These are phyloP conservation scores for Cordyceps javanica DNA, from an alignment of 2,329 filamentous ascomycete genomes.

Conservation along the genomic window DNA sequence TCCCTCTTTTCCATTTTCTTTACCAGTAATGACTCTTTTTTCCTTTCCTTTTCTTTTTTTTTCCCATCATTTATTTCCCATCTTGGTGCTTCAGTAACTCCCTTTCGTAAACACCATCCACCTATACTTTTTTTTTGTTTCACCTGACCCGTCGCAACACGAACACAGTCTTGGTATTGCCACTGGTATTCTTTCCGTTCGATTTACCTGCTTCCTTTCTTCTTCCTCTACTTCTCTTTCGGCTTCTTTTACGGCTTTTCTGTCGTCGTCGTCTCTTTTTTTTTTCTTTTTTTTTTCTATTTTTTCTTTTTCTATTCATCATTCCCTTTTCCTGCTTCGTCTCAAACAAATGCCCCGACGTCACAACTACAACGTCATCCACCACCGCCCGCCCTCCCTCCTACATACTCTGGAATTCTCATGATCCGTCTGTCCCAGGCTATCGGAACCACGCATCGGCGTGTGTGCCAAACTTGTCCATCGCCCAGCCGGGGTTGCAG, in stretches of 20 bases:
- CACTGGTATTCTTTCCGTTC: not conserved
- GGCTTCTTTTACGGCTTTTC: no score
- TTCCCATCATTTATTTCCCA: no score
- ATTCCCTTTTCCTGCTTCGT: no score
- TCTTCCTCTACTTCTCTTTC: no score
- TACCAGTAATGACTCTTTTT: no score
- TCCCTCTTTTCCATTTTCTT: not conserved
- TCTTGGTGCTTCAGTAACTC: no score
- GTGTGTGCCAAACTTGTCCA: not conserved
- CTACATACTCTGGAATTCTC: no score
- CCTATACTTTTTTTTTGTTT: not conserved
- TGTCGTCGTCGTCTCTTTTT: not conserved
- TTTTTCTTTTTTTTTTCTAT: not conserved
- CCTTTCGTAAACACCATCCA: not conserved
- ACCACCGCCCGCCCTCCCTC: no score
- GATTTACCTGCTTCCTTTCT: not conserved
- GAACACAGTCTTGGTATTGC: not conserved
- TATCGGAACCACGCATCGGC: not conserved
- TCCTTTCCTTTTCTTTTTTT: not conserved
- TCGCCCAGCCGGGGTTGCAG: not conserved
- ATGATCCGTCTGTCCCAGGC: no score
- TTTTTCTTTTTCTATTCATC: not conserved
- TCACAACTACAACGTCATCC: no score
- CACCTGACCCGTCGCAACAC: not conserved
- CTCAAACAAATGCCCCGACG: not conserved